phyloP scores from a whole-genome alignment of 2,329 filamentous ascomycete species.

The Aspergillus felis region DNA sequence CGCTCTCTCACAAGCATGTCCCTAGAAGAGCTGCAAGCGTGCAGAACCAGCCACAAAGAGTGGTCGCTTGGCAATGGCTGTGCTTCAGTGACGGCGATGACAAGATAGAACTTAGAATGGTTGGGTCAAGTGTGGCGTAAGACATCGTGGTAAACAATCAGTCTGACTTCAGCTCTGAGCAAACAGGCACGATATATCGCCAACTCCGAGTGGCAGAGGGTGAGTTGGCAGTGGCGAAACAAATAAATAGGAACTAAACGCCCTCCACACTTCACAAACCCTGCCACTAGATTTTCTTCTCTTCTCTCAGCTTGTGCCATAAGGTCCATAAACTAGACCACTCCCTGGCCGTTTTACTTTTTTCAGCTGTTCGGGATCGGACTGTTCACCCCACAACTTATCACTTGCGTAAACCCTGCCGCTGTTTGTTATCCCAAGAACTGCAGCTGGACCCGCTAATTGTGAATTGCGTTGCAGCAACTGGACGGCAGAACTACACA shows the following conservation, averaged over 20 bases:
- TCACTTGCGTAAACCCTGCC: constrained; percentile 11
- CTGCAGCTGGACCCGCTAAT: constrained; percentile 29
- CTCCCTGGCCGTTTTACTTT: not conserved
- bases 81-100: not conserved
- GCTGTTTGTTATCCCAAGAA: constrained; percentile 22
- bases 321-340: not conserved
- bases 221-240: not conserved
- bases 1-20: not conserved
- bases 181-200: not conserved
- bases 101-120: not conserved
- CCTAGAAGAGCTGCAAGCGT: not conserved
- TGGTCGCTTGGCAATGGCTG: not conserved
- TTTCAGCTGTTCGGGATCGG: constrained; percentile 11
- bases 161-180: not conserved
- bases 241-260: not conserved
- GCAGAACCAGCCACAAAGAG: not conserved
- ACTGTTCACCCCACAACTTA: constrained; percentile 6
- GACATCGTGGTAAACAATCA: not conserved
- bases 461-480: constrained; percentile 23
- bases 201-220: not conserved
- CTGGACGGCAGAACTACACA: constrained; percentile 12
- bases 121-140: not conserved
- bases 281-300: not conserved
- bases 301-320: not conserved
- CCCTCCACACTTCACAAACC: not conserved